These are phyloP conservation scores for Hericium coralloides DNA, from an alignment of 768 basidiomycete species.

Conservation along the genomic window DNA sequence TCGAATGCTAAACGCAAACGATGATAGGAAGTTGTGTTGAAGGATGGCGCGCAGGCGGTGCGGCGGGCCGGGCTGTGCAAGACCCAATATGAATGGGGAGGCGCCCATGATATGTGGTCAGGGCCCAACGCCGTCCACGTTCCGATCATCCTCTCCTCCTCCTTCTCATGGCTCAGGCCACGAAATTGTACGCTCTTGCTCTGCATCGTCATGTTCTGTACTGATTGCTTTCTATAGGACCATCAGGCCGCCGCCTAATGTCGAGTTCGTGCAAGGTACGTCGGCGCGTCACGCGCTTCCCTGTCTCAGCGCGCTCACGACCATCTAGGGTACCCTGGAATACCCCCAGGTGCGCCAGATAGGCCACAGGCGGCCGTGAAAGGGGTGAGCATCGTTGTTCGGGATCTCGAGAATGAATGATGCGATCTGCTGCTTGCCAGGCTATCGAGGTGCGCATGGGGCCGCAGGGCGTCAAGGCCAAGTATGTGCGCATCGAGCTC, in stretches of 20 bases:
- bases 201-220: not conserved
- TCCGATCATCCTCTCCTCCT: too few relatives aligned
- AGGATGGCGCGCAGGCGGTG: too few relatives aligned
- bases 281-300: slow-evolving; percentile 3
- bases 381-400: slow-evolving; percentile 43
- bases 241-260: slow-evolving; percentile 80
- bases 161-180: not conserved
- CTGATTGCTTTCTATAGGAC: slow-evolving; percentile 35
- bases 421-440: slow-evolving; percentile 27
- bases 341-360: slow-evolving; percentile 69
- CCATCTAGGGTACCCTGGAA: slow-evolving; percentile 71
- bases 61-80: too few relatives aligned
- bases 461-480: slow-evolving; percentile 71
- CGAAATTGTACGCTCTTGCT: not conserved
- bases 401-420: not conserved
- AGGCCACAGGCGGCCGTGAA: slow-evolving; percentile 78
- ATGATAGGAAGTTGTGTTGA: too few relatives aligned
- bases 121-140: too few relatives aligned
- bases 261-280: slow-evolving; percentile 79
- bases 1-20: too few relatives aligned
- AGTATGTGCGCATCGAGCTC: slow-evolving; percentile 88
- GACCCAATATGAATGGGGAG: too few relatives aligned
- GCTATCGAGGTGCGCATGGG: slow-evolving; percentile 80
- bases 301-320: not conserved
- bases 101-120: too few relatives aligned